phyloP scores from a whole-genome alignment of 306 rosid genomes.

The Alnus glutinosa region DNA sequence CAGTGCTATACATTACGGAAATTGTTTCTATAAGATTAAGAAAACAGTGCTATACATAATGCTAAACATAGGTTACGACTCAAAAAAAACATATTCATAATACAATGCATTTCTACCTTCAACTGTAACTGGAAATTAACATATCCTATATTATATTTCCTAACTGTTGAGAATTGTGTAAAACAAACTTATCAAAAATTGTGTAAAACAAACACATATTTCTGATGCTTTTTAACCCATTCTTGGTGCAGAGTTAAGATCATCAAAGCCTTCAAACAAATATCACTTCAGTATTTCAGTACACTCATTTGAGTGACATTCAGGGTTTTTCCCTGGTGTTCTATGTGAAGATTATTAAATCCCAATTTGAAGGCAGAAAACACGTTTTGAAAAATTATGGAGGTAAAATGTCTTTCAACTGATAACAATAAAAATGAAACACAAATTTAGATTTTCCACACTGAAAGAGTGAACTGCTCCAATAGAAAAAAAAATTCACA shows the following conservation, averaged over 20 bases:
- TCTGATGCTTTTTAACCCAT: no score
- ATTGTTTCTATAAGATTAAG: not conserved
- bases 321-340: not conserved
- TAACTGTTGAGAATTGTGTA: no score
- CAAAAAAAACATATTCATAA: not conserved
- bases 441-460: not conserved
- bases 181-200: no score
- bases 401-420: not conserved
- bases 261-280: not conserved
- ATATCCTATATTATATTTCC: not conserved
- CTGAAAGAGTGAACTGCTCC: not conserved
- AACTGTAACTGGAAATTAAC: not conserved
- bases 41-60: not conserved
- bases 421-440: not conserved
- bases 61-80: not conserved
- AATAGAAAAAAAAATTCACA: not conserved
- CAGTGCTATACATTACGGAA: not conserved
- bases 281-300: not conserved
- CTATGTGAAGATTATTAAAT: not conserved
- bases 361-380: not conserved
- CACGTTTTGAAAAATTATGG: not conserved
- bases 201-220: no score
- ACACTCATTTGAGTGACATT: not conserved
- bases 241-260: not conserved
- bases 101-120: not conserved